These are phyloP conservation scores for Parsonsia alboflavescens DNA, from an alignment of 257 asterid genomes.

Conservation along the genomic window DNA sequence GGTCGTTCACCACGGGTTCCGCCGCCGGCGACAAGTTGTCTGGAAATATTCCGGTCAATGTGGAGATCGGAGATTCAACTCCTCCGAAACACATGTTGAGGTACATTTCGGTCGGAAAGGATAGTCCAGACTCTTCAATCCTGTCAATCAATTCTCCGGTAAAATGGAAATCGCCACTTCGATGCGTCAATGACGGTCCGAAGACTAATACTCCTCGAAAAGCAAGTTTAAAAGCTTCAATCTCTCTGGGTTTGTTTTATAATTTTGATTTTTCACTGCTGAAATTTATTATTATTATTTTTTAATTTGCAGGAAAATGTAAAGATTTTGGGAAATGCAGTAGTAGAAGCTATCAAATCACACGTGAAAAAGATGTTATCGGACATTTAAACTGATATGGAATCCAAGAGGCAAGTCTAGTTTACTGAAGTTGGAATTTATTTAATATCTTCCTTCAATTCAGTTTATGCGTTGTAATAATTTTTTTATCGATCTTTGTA, in stretches of 20 bases:
- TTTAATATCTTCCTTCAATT: neutral
- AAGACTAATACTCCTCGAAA: conserved; percentile 26
- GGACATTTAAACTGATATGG: conserved; percentile 51
- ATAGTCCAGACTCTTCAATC: conserved; percentile 21
- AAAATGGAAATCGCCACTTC: conserved; percentile 58
- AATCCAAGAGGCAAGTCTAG: conserved; percentile 58
- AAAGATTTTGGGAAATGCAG: conserved; percentile 23
- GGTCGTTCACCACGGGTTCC: conserved; percentile 30
- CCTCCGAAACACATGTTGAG: conserved; percentile 57
- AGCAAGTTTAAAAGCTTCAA: conserved; percentile 25
- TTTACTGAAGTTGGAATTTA: neutral
- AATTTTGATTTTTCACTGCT: neutral
- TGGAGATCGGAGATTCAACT: conserved; percentile 28
- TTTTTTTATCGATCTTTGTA: neutral
- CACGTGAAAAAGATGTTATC: conserved; percentile 40
- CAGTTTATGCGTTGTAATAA: neutral
- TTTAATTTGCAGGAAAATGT: conserved; percentile 36
- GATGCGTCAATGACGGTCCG: conserved; percentile 43
- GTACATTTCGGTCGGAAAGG: conserved; percentile 30
- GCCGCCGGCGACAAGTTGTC: conserved; percentile 1
- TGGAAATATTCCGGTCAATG: neutral
- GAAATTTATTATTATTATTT: neutral
- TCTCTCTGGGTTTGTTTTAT: neutral
- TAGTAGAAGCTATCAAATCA: conserved; percentile 31
- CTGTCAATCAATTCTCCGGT: conserved; percentile 29